These are phyloP conservation scores for Ophiostoma perfectum DNA, from an alignment of 2,329 filamentous ascomycete genomes.

Conservation along the genomic window DNA sequence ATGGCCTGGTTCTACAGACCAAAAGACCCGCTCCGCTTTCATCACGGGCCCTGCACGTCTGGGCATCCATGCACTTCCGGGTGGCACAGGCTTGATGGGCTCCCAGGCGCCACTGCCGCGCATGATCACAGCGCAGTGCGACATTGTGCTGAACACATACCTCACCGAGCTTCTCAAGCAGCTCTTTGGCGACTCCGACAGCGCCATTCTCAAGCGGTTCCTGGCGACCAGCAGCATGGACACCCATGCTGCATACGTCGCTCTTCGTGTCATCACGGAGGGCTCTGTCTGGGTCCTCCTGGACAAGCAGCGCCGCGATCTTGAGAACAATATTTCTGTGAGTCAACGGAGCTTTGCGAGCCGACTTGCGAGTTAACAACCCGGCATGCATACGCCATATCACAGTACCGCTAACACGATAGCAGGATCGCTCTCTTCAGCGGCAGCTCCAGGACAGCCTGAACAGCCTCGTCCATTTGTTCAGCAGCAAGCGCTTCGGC, in stretches of 20 bases:
- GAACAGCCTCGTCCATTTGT: slow-evolving; percentile 18
- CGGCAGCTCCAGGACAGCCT: slow-evolving; percentile 21
- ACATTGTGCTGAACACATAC: slow-evolving; percentile 22
- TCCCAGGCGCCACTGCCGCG: slow-evolving; percentile 22
- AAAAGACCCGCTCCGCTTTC: slow-evolving; percentile 24
- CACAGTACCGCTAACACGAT: no score
- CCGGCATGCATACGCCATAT: no score
- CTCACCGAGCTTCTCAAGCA: slow-evolving; percentile 17
- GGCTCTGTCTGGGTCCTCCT: slow-evolving; percentile 24
- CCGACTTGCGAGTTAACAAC: no score
- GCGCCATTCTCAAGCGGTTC: slow-evolving; percentile 15
- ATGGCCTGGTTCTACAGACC: slow-evolving; percentile 17
- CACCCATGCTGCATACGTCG: slow-evolving; percentile 25
- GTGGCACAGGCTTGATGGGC: slow-evolving; percentile 11
- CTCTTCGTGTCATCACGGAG: slow-evolving; percentile 23
- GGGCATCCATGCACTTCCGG: slow-evolving; percentile 19
- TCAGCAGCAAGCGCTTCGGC: slow-evolving; percentile 13
- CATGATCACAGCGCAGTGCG: slow-evolving; percentile 26
- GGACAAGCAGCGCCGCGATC: slow-evolving; percentile 27
- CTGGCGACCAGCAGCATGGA: slow-evolving; percentile 13
- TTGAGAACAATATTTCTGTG: slow-evolving; percentile 23
- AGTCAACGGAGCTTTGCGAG: no score
- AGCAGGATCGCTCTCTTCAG: slow-evolving; percentile 22
- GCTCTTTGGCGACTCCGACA: slow-evolving; percentile 20
- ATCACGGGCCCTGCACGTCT: slow-evolving; percentile 10